Evolutionary conservation across 2,329 filamentous ascomycete genomes (phyloP), one percentile per base, ranked within the genome.

Genomic region (Neofusicoccum ribis): DNA sequence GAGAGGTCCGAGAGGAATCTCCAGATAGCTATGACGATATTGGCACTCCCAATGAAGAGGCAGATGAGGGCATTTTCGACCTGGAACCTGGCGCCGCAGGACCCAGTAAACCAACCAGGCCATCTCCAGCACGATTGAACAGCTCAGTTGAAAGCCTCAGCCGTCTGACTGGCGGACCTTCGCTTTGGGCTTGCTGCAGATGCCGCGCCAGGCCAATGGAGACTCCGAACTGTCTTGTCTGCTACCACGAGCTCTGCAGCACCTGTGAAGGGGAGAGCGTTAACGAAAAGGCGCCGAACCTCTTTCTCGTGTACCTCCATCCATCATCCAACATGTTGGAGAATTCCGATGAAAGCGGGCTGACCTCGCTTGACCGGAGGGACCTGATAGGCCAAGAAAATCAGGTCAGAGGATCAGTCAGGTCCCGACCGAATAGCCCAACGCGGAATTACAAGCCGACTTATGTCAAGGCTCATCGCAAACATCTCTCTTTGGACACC

Each of bases 201-300:
- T 65, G 64, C 17, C 41, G 41, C 31, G 54, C 64, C 37, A 62
- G 64, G 12, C 64, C 64, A 2, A 65, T 62, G 34, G 49, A 50
- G 14, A 52, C 47, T 37, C 34, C 47, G 3, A 61, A 52, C 31
- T 65, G 64, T 37, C 46, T 65, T 3, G 34, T 65, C 2, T 65
- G 64, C 46, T 65, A 61, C 39, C 64, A 61, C 27, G 39, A 54
- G 23, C 37, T 34, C 2, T 65, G 64, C 39, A 46, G n/a, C 34
- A 6, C 61, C 9, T 63, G 61, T 11, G 47, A 41, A 9, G 49
- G n/a, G 9, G 61, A 63, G 39, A 37, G 31, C 11, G 8, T 7
- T 14, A 34, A 11, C 23, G n/a, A 2, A 37, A 39, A 23, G 20
- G n/a, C 14, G 8, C 61, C 61, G 23, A 31, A 23, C 1, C 31